These are phyloP conservation scores for Botrytis paeoniae DNA, from an alignment of 2,329 filamentous ascomycete genomes.

Conservation along the genomic window DNA sequence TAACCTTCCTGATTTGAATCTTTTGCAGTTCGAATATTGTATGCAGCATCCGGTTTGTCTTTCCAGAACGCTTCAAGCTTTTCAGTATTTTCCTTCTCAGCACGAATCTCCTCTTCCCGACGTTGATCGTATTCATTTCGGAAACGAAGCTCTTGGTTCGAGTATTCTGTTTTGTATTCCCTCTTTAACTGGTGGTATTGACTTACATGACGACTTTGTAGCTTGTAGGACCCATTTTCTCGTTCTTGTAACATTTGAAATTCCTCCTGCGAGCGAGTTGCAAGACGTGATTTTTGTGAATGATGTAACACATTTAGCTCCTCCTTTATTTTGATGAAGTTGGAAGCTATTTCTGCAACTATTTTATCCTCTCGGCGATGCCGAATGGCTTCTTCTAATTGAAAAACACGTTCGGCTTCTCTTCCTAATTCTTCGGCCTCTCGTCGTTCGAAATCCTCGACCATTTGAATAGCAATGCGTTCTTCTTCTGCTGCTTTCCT, in stretches of 20 bases:
- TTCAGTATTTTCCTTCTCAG: conserved; percentile 46
- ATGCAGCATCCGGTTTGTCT: conserved; percentile 37
- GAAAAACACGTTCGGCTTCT: conserved; percentile 38
- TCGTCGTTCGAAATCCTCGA: conserved; percentile 49
- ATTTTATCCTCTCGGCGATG: conserved; percentile 43
- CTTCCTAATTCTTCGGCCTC: conserved; percentile 43
- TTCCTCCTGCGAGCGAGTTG: conserved; percentile 42
- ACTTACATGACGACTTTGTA: conserved; percentile 21
- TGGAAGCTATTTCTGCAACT: conserved; percentile 41
- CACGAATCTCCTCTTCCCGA: conserved; percentile 41
- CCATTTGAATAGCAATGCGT: conserved; percentile 44
- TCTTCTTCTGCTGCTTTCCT: conserved; percentile 38
- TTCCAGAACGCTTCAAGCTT: conserved; percentile 43
- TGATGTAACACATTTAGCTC: conserved; percentile 44
- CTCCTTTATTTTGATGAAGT: conserved; percentile 41
- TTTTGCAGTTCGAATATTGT: conserved; percentile 44
- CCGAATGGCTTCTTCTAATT: conserved; percentile 41
- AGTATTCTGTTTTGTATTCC: conserved; percentile 35
- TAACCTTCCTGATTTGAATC: conserved; percentile 13
- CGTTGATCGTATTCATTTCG: conserved; percentile 44
- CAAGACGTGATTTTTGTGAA: conserved; percentile 43
- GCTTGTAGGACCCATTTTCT: conserved; percentile 36
- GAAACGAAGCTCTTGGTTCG: conserved; percentile 39
- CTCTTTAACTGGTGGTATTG: conserved; percentile 38
- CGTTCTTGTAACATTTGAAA: conserved; percentile 37